These are phyloP conservation scores for Capsicum baccatum DNA, from an alignment of 257 asterid species.

Conservation along the genomic window DNA sequence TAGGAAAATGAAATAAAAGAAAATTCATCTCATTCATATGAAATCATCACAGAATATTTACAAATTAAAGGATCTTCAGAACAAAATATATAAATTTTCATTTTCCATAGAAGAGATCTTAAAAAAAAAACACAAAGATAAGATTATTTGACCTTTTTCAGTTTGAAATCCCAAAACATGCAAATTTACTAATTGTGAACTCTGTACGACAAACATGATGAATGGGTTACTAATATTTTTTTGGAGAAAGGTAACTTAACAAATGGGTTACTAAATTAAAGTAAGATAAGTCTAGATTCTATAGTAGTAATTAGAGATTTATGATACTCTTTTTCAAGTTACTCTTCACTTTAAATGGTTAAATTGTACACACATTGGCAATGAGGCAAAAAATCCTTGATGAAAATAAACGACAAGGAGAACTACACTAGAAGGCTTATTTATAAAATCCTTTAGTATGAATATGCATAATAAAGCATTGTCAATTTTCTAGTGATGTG, in stretches of 20 bases:
- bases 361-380: not conserved
- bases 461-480: not conserved
- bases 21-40: not conserved
- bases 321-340: not conserved
- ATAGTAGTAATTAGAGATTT: not conserved
- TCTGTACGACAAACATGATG: not conserved
- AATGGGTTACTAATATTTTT: not conserved
- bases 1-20: not conserved
- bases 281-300: not conserved
- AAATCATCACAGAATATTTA: not conserved
- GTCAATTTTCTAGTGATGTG: not conserved
- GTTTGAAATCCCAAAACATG: not conserved
- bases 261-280: not conserved
- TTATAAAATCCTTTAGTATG: not conserved
- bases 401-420: not conserved
- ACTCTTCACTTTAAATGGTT: not conserved
- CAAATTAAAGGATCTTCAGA: not conserved
- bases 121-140: not conserved
- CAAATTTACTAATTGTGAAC: not conserved
- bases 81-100: not conserved
- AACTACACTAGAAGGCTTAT: not conserved
- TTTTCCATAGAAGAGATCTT: not conserved
- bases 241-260: not conserved
- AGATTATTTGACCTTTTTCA: not conserved
- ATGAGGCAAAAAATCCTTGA: not conserved